These are phyloP conservation scores for Cardamine occulta DNA, from an alignment of 345 rosid species.

Conservation along the genomic window DNA sequence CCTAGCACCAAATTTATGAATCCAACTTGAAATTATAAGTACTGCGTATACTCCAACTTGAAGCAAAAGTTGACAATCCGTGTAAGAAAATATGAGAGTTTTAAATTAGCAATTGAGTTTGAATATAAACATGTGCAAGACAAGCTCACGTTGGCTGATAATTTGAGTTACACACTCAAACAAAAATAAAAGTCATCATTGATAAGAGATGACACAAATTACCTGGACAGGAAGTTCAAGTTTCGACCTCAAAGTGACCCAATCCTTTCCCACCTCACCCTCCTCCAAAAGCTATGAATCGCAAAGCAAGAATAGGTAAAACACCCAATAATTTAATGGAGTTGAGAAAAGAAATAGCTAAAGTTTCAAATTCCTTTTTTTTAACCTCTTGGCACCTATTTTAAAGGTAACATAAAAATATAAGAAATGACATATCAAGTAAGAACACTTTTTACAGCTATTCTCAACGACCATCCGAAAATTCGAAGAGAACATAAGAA, in stretches of 20 bases:
- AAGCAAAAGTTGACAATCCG: neutral
- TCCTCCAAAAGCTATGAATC: slow-evolving; percentile 80
- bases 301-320: slow-evolving; percentile 26
- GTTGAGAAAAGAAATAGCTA: slow-evolving; percentile 5
- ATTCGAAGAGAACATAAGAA: slow-evolving; percentile 3
- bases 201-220: slow-evolving; percentile 35
- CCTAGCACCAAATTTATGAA: neutral
- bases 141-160: slow-evolving; percentile 21
- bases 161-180: slow-evolving; percentile 12
- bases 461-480: slow-evolving; percentile 2
- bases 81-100: slow-evolving; percentile 16
- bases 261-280: slow-evolving; percentile 93
- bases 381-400: neutral
- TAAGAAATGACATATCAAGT: slow-evolving; percentile 14
- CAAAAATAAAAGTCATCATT: slow-evolving; percentile 13
- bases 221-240: slow-evolving; percentile 99
- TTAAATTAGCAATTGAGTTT: neutral
- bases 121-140: slow-evolving; percentile 17
- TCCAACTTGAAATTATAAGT: neutral
- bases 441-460: slow-evolving; percentile 14
- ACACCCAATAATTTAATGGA: slow-evolving; percentile 2
- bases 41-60: slow-evolving; percentile 21
- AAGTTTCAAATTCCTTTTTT: neutral
- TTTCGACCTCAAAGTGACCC: slow-evolving; percentile 82
- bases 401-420: slow-evolving; percentile 2